Evolutionary conservation across 108 stramenopile genomes (phyloP).

Genomic region (Cylindrotheca fusiformis): DNA sequence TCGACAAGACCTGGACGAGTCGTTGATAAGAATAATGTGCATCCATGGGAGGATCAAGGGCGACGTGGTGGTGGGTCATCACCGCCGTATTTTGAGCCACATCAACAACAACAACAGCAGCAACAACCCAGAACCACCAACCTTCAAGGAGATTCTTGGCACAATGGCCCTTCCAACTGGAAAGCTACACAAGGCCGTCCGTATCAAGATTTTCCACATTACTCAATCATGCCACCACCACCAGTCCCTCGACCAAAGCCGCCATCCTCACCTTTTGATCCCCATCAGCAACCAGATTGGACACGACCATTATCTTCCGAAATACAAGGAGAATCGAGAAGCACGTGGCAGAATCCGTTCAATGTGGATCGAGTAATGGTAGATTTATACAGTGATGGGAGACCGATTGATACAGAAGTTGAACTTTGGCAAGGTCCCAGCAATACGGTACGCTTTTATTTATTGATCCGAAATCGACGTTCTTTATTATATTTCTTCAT

Average conservation of each 20-base stretch:
- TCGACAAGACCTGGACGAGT: too few relatives aligned
- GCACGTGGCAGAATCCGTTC: conserved; percentile 13
- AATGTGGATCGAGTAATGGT: conserved; percentile 1
- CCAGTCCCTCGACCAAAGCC: not conserved
- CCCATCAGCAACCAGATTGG: not conserved
- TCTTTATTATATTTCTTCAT: conserved; percentile 36
- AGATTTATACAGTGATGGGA: conserved; percentile 55
- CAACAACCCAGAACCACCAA: not conserved
- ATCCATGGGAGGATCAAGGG: too few relatives aligned
- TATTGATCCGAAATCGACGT: conserved; percentile 62
- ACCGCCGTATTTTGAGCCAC: too few relatives aligned
- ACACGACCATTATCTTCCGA: not conserved
- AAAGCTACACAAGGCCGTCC: not conserved
- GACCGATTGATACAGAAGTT: conserved; percentile 64
- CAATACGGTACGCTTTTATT: conserved; percentile 65
- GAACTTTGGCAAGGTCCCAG: conserved; percentile 75
- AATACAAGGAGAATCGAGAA: conserved; percentile 20
- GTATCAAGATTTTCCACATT: not conserved
- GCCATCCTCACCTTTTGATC: not conserved
- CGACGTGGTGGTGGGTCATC: too few relatives aligned
- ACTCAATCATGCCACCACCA: not conserved
- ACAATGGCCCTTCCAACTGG: not conserved
- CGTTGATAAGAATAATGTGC: too few relatives aligned
- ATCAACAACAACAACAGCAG: not conserved
- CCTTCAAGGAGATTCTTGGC: not conserved